Evolutionary conservation across 441 rosid genomes (phyloP), one percentile per base, ranked within the genome.

Genomic region (Euphorbia celastroides): DNA sequence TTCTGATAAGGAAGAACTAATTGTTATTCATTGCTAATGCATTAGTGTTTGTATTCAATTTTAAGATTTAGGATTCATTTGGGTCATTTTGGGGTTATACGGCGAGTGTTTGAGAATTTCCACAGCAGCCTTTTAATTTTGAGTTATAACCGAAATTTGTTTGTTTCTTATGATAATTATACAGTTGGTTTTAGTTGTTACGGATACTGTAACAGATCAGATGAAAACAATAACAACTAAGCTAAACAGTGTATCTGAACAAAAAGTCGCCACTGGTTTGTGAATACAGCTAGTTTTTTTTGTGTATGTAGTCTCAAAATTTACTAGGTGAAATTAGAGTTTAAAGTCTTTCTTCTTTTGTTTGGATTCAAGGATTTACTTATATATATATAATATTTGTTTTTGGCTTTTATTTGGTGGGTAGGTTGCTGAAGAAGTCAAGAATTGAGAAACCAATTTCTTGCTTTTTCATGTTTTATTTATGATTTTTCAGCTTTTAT

Each of bases 381-480:
- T 54, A 12, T 44, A 31, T 38, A 23, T 30, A 48, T 30, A 48
- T 51, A 41, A 54, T 55, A 48, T 38, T 42, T 1, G 55, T 17
- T 27, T 10, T 62, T 61, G 20, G 20, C 60, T 34, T 59, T 60
- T 46, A 20, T 60, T 11, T 57, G 14, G 68, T 50, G 44, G 10
- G 44, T 60, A 34, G 22, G 41, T 32, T 58, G 63, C 69, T 57
- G 64, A 66, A 67, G 59, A 60, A 70, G 70, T 67, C 72, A 69
- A 70, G 58, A 26, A 46, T 63, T 69, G 55, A 73, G 64, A 20
- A 56, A 26, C 14, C 31, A 7, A 56, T 34, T 55, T 58, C n/a
- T n/a, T n/a, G n/a, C n/a, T n/a, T 23, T 41, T 57, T 67, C 8
- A 14, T 38, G n/a, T n/a, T n/a, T 44, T 26, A 36, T 54, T 23